Percentiles rank a stretch among this genome's conserved stretches.
Evolutionary conservation across 192 early-diverging fungal genomes (phyloP).

Genomic region (Tieghemiomyces parasiticus): DNA sequence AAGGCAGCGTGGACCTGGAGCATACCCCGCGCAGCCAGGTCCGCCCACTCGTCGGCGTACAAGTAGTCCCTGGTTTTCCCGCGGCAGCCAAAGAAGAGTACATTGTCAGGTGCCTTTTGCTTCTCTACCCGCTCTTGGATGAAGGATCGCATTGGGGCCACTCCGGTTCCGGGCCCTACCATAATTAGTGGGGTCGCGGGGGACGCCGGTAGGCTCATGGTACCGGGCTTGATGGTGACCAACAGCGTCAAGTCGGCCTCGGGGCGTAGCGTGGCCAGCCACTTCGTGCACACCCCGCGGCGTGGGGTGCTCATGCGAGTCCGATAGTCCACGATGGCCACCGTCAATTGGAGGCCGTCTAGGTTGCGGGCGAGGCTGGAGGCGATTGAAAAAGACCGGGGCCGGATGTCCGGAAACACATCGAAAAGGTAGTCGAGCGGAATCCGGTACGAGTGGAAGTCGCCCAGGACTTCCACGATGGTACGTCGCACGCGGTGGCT

Average conservation of each 20-base stretch:
- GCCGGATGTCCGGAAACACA: conserved; percentile 62
- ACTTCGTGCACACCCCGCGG: conserved; percentile 70
- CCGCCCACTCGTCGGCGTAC: conserved; percentile 51
- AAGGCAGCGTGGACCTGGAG: conserved; percentile 63
- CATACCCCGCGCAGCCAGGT: conserved; percentile 23
- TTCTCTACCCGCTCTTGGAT: conserved; percentile 35
- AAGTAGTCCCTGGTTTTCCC: conserved; percentile 53
- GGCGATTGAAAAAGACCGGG: conserved; percentile 77
- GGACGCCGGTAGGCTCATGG: conserved; percentile 45
- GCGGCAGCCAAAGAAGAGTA: conserved; percentile 79
- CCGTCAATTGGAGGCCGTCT: conserved; percentile 47
- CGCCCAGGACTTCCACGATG: conserved; percentile 64
- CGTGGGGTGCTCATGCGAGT: conserved; percentile 61
- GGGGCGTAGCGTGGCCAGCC: conserved; percentile 29
- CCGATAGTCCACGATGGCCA: conserved; percentile 76
- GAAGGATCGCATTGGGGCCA: conserved; percentile 83
- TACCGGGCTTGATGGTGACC: conserved; percentile 42
- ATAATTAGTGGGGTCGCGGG: conserved; percentile 45
- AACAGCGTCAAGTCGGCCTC: conserved; percentile 15
- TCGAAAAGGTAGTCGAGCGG: conserved; percentile 74
- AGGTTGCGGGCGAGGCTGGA: conserved; percentile 25
- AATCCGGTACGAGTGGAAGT: conserved; percentile 60
- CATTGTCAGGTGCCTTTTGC: conserved; percentile 37
- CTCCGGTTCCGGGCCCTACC: conserved; percentile 79
- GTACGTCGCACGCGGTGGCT: conserved; percentile 67